Percentiles rank a stretch among this genome's conserved stretches.
Conservation (phyloP, 1,284 basidiomycete genomes). For the Anthracocystis panici-leucophaei region DNA sequence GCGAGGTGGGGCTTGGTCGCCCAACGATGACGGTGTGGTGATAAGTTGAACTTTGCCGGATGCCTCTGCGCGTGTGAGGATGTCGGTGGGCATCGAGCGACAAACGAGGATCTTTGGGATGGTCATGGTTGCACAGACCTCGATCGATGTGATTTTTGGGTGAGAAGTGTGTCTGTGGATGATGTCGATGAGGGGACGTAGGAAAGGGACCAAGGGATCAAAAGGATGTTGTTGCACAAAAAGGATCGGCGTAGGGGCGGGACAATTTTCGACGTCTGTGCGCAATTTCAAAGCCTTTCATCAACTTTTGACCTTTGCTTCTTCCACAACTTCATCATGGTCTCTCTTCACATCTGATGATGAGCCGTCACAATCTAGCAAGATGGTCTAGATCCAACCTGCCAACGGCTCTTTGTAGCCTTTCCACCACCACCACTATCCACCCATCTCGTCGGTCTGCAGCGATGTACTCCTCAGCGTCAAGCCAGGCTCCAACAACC, state of each 20-base stretch:
- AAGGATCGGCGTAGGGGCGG: no score
- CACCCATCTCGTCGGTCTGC: background rate
- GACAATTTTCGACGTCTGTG: no score
- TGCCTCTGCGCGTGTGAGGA: conserved; percentile 31
- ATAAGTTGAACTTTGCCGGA: conserved; percentile 71
- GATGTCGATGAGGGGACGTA: background rate
- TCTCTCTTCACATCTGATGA: no score
- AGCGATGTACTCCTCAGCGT: background rate
- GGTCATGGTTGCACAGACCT: conserved; percentile 11
- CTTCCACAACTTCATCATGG: no score
- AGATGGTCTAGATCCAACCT: background rate
- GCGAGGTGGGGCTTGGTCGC: conserved; percentile 68
- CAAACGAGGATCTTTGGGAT: conserved; percentile 43
- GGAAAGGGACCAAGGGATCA: no score
- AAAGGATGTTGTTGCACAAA: no score
- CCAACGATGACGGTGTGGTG: conserved; percentile 77
- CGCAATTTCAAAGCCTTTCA: no score
- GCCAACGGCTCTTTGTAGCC: background rate
- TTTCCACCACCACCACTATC: no score
- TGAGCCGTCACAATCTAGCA: no score
- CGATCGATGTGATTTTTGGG: background rate
- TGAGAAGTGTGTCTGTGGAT: background rate
- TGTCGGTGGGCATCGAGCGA: conserved; percentile 32
- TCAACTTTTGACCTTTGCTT: no score
- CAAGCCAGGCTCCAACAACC: background rate